Evolutionary conservation across 2,329 filamentous ascomycete genomes (phyloP), one percentile per base, ranked within the genome.

Genomic region (Nectriaceae sp.): DNA sequence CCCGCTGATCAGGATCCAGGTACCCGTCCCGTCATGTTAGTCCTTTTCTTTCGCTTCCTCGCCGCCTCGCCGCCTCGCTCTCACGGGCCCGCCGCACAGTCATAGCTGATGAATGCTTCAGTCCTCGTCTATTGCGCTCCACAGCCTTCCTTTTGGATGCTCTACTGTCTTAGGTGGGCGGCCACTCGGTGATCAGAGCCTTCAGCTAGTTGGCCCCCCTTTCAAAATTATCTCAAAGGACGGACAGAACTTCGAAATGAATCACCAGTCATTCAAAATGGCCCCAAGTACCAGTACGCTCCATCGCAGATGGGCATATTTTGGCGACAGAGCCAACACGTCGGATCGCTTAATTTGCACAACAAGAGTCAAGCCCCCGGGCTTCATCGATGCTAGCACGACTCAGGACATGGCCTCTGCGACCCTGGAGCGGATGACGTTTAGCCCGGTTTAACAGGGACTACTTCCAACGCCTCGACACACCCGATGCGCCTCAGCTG

Each of bases 361-460:
- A 5, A 11, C 33, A 36, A 36, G 33, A 16, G 33, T 36, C 33
- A 36, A 36, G 33, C 33, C 16, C 13, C 24, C 6, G 13, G 24
- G 6, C 13, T 6, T 6, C 6, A 13, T 13, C 24, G 24, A 29
- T 29, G 24, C 24, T 29, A 39, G 37, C 37, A 39, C 37, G 57
- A 52, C 52, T 53, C 52, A 52, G 44, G 44, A 51, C 47, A 21
- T 47, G 51, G 47, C 49, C 45, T 24, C 42, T 45, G 46, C 46
- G 43, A 57, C 49, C 42, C 45, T 36, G 39, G 42, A 47, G 47
- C 47, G 42, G 29, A 46, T 46, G 42, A 43, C 45, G 57, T 57
- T 47, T 55, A 60, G 60, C 57, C 35, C 43, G 48, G 39, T 46
- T 24, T 48, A 56, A 53, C 45, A 53, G 24, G 41, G 41, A 47